Conservation (phyloP, 1,139 yeast genomes). For the Saccharomyces hybrid region DNA sequence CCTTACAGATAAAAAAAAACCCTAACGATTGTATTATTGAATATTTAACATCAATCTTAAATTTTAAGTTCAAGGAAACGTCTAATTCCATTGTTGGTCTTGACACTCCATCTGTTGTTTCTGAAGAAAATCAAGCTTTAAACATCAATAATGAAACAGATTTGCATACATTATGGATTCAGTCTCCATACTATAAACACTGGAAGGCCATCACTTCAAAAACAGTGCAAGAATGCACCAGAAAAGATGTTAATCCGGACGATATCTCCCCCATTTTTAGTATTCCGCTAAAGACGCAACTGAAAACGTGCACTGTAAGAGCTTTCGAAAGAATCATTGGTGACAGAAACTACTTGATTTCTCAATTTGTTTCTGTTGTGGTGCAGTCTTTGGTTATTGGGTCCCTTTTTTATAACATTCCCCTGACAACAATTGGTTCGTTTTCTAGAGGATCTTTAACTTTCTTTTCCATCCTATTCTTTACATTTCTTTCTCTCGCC, state of each 20-base stretch:
- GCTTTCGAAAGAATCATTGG: slow-evolving; percentile 41
- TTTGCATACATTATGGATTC: slow-evolving; percentile 55
- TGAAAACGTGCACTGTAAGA: slow-evolving; percentile 38
- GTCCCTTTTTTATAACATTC: slow-evolving; percentile 43
- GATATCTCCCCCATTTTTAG: slow-evolving; percentile 35
- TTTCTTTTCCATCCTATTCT: slow-evolving; percentile 45
- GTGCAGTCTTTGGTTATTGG: slow-evolving; percentile 45
- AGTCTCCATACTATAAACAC: slow-evolving; percentile 43
- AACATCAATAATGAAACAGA: slow-evolving; percentile 62
- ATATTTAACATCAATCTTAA: slow-evolving; percentile 48
- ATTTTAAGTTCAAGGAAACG: slow-evolving; percentile 20
- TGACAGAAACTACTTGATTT: slow-evolving; percentile 39
- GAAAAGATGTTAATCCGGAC: slow-evolving; percentile 32
- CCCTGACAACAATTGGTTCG: slow-evolving; percentile 39
- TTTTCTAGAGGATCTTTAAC: slow-evolving; percentile 47
- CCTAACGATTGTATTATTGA: slow-evolving; percentile 49
- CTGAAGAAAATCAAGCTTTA: slow-evolving; percentile 29
- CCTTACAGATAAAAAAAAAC: slow-evolving; percentile 43
- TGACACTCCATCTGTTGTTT: neutral
- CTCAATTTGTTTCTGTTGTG: slow-evolving; percentile 39
- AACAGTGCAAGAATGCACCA: slow-evolving; percentile 25
- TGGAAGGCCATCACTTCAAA: slow-evolving; percentile 36
- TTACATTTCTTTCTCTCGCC: slow-evolving; percentile 43
- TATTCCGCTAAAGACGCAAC: slow-evolving; percentile 36
- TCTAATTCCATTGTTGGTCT: neutral